Base-by-base conservation (phyloP, 495 filamentous ascomycete genomes). In the Xanthoparmelia taractica region DNA sequence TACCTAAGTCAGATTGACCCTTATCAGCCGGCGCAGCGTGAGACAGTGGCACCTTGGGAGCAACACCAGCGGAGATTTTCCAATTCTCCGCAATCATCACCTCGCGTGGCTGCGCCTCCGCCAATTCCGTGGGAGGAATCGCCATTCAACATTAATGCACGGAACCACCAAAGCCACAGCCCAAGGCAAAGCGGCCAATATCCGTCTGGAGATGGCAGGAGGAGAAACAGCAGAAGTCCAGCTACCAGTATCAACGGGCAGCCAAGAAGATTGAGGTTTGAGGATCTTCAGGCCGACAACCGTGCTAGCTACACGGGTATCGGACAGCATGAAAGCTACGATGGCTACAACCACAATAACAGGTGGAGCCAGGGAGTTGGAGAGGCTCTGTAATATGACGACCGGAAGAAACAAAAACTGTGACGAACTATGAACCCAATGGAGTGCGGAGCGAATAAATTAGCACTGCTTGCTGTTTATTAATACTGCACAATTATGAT, bases 181-280 rank as follows among this genome's bases (percentile, higher is more conserved):
- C 65, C 65, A 38, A 64, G 67, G 4, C 56, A 52, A 10, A 68
- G 67, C n/a, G 52, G 38, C 18, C 45, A 60, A 18, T 54, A 47
- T 20, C 0, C 50, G 17, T 33, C 50, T 20, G 50, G 50, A 54
- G 50, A 54, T 41, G 60, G 27, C 50, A 62, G 58, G 20, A 63
- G 67, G 43, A 64, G 67, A 38, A 50, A 33, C 34, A 62, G 58
- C 20, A 59, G 68, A 36, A 70, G 68, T 43, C 68, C 68, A 27
- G 68, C 68, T 25, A 66, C 64, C 36, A 68, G 68, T 60, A 68
- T 70, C 41, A 70, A 68, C 36, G 68, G 68, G 43, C 60, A 68
- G 58, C 63, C 68, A 29, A 62, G 66, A 57, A 50, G 68, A 8
- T 55, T 70, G 54, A 61, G 68, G 37, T 70, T 70, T 40, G 63